Percentiles rank a stretch among this genome's conserved stretches.
Evolutionary conservation across 1,139 yeast species (phyloP).

Genomic region (Komagataea norvegica): DNA sequence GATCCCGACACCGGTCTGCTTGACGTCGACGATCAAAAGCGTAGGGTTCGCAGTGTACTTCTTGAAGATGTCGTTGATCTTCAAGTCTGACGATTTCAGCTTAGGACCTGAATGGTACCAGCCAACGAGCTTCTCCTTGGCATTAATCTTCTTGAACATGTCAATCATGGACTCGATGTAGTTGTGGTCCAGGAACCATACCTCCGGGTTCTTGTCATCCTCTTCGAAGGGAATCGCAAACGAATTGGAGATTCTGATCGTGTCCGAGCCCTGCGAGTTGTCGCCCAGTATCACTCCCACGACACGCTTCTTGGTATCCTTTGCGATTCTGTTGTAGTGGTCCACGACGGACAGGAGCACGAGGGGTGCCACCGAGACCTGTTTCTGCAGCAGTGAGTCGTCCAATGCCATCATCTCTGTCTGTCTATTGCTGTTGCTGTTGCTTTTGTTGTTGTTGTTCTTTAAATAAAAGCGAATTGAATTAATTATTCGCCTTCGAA

Average conservation of each 20-base stretch:
- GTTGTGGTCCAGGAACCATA: conserved; percentile 97
- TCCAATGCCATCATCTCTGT: conserved; percentile 11
- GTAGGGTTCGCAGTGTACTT: conserved; percentile 80
- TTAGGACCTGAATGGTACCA: conserved; percentile 99
- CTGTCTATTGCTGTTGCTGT: not conserved
- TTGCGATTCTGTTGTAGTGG: conserved; percentile 83
- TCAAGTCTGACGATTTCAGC: conserved; percentile 79
- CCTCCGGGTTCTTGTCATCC: conserved; percentile 87
- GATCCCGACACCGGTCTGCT: conserved; percentile 68
- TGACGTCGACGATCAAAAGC: conserved; percentile 86
- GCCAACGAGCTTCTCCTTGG: conserved; percentile 91
- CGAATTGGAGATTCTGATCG: conserved; percentile 65
- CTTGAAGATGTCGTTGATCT: conserved; percentile 85
- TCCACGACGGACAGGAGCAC: conserved; percentile 93
- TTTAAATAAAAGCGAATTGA: not conserved
- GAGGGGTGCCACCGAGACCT: conserved; percentile 91
- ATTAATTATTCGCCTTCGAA: conserved; percentile 4
- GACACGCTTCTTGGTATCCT: conserved; percentile 70
- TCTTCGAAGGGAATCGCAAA: conserved; percentile 95
- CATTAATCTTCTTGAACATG: conserved; percentile 96
- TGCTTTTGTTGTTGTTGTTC: not conserved
- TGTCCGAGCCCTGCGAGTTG: conserved; percentile 47
- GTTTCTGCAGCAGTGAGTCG: conserved; percentile 38
- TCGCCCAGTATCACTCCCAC: conserved; percentile 95
- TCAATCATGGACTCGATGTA: conserved; percentile 95